Evolutionary conservation across 345 rosid species (phyloP), one percentile per base, ranked within the genome.

Genomic region (Camelina hispida): DNA sequence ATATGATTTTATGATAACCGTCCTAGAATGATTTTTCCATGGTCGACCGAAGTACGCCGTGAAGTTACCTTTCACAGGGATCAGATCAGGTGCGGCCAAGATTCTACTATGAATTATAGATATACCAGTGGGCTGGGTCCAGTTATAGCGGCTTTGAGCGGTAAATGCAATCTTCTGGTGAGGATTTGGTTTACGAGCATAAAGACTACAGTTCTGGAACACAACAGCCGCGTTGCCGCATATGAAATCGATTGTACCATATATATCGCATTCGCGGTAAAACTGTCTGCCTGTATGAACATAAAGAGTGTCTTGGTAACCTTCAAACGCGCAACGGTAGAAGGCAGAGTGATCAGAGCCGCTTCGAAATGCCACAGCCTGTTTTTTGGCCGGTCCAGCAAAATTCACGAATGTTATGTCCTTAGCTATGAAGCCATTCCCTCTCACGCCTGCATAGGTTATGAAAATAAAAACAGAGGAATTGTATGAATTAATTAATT

Each of bases 291-390:
- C 86, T 46, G 92, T 85, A 71, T 90, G 90, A 38, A 79, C 88
- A 47, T 90, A 92, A 7, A 92, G 86, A 0, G 97, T 90, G 83
- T 93, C 96, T 54, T 90, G 97, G 72, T 93, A 90, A 35, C 75
- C 95, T 0, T 87, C 82, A 57, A 90, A 90, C 73, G 87, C 82
- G 81, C 97, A 89, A 9, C 70, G 40, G 62, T 85, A 89, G 63
- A 91, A 91, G 8, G 89, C 97, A 0, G 95, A 86, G 76, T 82
- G 66, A 43, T 89, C 93, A 9, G 97, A 76, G 30, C 88, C 82
- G 11, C 88, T 80, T n/a, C 93, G 60, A 0, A 91, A 30, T 55
- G 97, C 97, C 56, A 91, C 97, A 1, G 90, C 93, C 67, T 91
- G 97, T 79, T 83, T 84, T 75, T 87, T 91, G 42, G 80, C 84